These are phyloP conservation scores for Rhytidhysteron rufulum DNA, from an alignment of 2,329 filamentous ascomycete species.

Conservation along the genomic window DNA sequence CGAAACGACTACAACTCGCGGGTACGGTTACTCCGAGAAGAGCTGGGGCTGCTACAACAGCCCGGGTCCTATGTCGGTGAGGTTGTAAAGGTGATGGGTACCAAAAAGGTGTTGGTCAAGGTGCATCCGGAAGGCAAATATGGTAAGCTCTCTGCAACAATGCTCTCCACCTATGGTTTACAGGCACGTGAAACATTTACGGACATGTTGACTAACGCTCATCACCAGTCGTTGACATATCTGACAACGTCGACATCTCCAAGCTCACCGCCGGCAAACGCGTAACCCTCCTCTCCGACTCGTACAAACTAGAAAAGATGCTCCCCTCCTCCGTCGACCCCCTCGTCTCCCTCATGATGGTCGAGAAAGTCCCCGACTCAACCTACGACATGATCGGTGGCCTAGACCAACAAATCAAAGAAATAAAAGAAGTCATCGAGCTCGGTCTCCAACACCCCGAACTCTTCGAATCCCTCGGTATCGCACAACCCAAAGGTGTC, in stretches of 20 bases:
- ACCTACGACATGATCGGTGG: slow-evolving; percentile 99
- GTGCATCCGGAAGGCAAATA: slow-evolving; percentile 99
- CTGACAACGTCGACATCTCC: slow-evolving; percentile 87
- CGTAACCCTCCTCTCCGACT: slow-evolving; percentile 92
- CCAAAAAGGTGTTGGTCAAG: slow-evolving; percentile 98
- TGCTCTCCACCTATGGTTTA: no score
- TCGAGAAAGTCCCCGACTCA: slow-evolving; percentile 98
- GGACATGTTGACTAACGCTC: background rate
- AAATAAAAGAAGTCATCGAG: slow-evolving; percentile 99
- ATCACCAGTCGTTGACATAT: slow-evolving; percentile 92
- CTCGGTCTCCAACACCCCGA: slow-evolving; percentile 97
- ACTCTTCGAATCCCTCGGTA: slow-evolving; percentile 97
- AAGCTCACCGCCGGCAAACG: slow-evolving; percentile 98
- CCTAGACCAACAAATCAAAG: slow-evolving; percentile 98
- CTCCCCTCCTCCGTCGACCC: slow-evolving; percentile 97
- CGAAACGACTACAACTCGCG: slow-evolving; percentile 99
- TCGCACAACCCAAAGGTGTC: slow-evolving; percentile 96
- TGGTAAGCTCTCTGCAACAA: slow-evolving; percentile 55
- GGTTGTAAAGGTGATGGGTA: slow-evolving; percentile 99
- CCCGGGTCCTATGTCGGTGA: slow-evolving; percentile 97
- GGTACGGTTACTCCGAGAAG: slow-evolving; percentile 89
- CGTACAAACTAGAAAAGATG: slow-evolving; percentile 98
- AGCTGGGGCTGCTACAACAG: slow-evolving; percentile 92
- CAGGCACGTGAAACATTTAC: no score
- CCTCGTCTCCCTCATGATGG: slow-evolving; percentile 99